Conservation (phyloP, 768 basidiomycete genomes). For the Flagelloscypha sp. region DNA sequence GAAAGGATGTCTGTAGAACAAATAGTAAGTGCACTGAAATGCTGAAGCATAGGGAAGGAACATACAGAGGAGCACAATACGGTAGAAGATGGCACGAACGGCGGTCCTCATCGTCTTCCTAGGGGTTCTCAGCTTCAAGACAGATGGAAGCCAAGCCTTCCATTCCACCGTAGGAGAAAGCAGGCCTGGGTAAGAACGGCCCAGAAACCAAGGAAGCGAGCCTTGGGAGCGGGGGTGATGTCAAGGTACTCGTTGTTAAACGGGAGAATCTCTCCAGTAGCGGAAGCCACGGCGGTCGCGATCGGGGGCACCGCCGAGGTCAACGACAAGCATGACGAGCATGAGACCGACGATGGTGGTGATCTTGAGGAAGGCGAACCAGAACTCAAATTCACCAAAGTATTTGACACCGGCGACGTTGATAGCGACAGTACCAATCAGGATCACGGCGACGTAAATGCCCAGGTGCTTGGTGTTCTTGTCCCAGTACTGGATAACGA, state of each 20-base stretch:
- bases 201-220: slow-evolving; percentile 24
- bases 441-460: slow-evolving; percentile 25
- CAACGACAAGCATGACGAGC: slow-evolving; percentile 41
- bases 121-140: slow-evolving; percentile 33
- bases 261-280: slow-evolving; percentile 28
- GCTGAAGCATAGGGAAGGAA: background rate
- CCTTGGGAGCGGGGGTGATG: slow-evolving; percentile 26
- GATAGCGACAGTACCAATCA: slow-evolving; percentile 19
- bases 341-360: slow-evolving; percentile 31
- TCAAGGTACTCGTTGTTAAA: slow-evolving; percentile 19
- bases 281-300: slow-evolving; percentile 29
- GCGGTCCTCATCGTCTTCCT: slow-evolving; percentile 33
- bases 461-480: slow-evolving; percentile 18
- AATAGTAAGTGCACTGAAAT: background rate
- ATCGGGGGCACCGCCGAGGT: slow-evolving; percentile 40
- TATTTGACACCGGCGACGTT: slow-evolving; percentile 21
- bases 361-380: slow-evolving; percentile 40
- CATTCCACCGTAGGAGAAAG: slow-evolving; percentile 30
- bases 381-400: slow-evolving; percentile 40
- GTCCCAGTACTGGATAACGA: slow-evolving; percentile 34
- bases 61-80: slow-evolving; percentile 21
- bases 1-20: slow-evolving; percentile 23
- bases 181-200: slow-evolving; percentile 11
- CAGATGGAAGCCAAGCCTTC: slow-evolving; percentile 29
- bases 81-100: slow-evolving; percentile 31